phyloP scores from a whole-genome alignment of 331 rosid genomes.

The Pyrus hybrid region DNA sequence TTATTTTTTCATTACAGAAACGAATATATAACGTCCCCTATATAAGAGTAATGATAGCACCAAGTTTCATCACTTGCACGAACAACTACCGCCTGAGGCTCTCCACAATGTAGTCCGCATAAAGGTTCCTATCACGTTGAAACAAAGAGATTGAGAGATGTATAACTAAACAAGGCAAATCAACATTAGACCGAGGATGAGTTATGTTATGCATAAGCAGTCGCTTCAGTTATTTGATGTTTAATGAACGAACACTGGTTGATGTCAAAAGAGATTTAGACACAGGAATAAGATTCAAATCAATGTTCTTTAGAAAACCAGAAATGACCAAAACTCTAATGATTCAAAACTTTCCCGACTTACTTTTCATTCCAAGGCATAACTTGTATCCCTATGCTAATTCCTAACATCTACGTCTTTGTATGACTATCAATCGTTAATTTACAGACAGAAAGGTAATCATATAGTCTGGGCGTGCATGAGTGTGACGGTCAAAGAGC shows the following conservation, averaged over 20 bases:
- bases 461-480: not conserved
- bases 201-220: not conserved
- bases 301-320: no score
- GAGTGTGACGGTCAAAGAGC: not conserved
- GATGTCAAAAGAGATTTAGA: not conserved
- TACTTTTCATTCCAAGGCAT: not conserved
- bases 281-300: not conserved
- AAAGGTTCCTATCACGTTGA: constrained; percentile 54
- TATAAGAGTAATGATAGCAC: not conserved
- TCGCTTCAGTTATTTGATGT: no score
- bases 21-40: not conserved
- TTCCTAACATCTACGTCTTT: no score
- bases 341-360: no score
- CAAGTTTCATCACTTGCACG: not conserved
- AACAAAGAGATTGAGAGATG: not conserved
- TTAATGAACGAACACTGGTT: not conserved
- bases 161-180: not conserved
- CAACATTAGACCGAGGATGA: not conserved
- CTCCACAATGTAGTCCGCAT: constrained; percentile 95
- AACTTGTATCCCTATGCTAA: not conserved
- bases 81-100: constrained; percentile 77
- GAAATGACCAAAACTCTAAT: no score
- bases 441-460: not conserved
- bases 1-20: constrained; percentile 8
- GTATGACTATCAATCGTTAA: not conserved